A percentile compares a stretch with the other conserved stretches of the same genome.
Conservation (phyloP, 1,284 basidiomycete species). For the Amylostereum chailletii region DNA sequence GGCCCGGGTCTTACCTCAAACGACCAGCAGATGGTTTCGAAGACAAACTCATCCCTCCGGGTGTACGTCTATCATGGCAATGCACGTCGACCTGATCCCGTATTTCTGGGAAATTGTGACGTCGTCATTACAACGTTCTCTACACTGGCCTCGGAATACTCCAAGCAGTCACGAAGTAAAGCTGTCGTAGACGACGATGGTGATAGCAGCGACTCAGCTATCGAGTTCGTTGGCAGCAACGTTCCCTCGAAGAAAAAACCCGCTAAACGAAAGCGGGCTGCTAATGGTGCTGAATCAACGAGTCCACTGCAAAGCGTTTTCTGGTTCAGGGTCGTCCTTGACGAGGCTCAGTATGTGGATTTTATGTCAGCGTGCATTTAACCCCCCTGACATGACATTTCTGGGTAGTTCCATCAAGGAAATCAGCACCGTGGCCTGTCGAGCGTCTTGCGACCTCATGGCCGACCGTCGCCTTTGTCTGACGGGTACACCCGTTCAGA, state of each 20-base stretch:
- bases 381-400: conserved; percentile 5
- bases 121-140: conserved; percentile 97
- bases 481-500: conserved; percentile 97
- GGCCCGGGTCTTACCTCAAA: conserved; percentile 19
- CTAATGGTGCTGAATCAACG: conserved; percentile 46
- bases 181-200: conserved; percentile 52
- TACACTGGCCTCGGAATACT: conserved; percentile 91
- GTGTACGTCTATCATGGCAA: conserved; percentile 98
- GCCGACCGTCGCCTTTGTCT: conserved; percentile 91
- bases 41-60: conserved; percentile 41
- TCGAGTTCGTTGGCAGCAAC: conserved; percentile 66
- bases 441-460: conserved; percentile 90
- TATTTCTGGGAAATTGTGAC: conserved; percentile 88
- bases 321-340: conserved; percentile 97
- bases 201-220: conserved; percentile 53
- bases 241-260: conserved; percentile 52
- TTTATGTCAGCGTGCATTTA: conserved; percentile 5
- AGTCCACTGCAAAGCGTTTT: conserved; percentile 93
- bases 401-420: conserved; percentile 89
- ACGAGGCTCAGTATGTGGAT: conserved; percentile 89
- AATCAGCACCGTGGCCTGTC: conserved; percentile 85
- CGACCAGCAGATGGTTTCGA: conserved; percentile 18
- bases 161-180: conserved; percentile 72
- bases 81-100: conserved; percentile 76
- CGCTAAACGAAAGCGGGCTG: conserved; percentile 26